A percentile compares a stretch with the other conserved stretches of the same genome.
phyloP scores from a whole-genome alignment of 768 basidiomycete species.

The Daedalea quercina region DNA sequence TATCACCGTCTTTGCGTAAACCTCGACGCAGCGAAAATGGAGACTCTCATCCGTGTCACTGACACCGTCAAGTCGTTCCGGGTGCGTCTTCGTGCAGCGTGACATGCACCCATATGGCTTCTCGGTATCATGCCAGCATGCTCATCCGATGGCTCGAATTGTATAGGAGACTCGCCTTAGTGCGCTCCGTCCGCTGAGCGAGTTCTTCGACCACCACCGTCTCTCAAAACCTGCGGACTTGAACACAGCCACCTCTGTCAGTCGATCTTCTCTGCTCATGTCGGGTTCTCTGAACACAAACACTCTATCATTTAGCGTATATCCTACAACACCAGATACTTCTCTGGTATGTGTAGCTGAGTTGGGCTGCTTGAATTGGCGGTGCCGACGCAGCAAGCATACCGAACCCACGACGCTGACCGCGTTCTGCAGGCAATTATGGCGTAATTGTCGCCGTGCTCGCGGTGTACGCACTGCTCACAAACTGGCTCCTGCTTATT shows the following conservation, averaged over 20 bases:
- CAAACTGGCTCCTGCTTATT: slow-evolving; percentile 75
- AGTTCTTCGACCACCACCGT: slow-evolving; percentile 82
- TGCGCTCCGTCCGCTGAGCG: slow-evolving; percentile 60
- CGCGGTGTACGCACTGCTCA: slow-evolving; percentile 81
- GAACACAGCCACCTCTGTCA: slow-evolving; percentile 69
- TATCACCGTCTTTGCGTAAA: slow-evolving; percentile 5
- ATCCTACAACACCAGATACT: slow-evolving; percentile 91
- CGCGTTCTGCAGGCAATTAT: slow-evolving; percentile 69
- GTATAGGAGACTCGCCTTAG: slow-evolving; percentile 73
- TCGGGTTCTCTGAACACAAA: not conserved
- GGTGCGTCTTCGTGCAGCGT: slow-evolving; percentile 35
- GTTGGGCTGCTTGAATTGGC: not conserved
- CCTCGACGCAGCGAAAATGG: slow-evolving; percentile 39
- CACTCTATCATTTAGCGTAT: slow-evolving; percentile 51
- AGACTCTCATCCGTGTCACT: slow-evolving; percentile 53
- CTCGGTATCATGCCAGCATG: not conserved
- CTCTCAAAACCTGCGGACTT: slow-evolving; percentile 80
- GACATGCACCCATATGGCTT: not conserved
- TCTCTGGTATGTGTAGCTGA: slow-evolving; percentile 47
- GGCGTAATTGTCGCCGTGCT: slow-evolving; percentile 67
- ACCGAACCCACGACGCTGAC: not conserved
- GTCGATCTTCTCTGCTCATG: slow-evolving; percentile 18
- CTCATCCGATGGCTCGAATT: not conserved
- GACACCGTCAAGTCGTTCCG: slow-evolving; percentile 66
- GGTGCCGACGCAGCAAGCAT: too few relatives aligned